A percentile compares a stretch with the other conserved stretches of the same genome.
Conservation (phyloP, 2,329 filamentous ascomycete species). For the Fusarium burgessii region DNA sequence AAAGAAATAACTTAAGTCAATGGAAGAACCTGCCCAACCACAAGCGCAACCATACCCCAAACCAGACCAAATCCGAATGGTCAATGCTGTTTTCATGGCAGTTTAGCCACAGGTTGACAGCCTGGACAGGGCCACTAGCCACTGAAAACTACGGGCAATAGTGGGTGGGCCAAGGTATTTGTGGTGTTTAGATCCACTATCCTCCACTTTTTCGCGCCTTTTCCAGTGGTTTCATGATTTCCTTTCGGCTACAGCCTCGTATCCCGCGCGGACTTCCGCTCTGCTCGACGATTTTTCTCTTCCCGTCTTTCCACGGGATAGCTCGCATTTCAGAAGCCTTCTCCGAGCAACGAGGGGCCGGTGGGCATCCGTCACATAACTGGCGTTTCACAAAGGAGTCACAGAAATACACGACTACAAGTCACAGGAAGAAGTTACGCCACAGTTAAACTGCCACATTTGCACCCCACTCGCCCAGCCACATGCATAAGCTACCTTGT, state of each 20-base stretch:
- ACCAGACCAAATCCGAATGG: conserved; percentile 37
- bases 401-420: conserved; percentile 27
- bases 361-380: conserved; percentile 26
- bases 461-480: neutral
- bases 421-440: conserved; percentile 23
- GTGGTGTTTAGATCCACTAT: conserved; percentile 35
- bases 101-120: conserved; percentile 38
- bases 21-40: conserved; percentile 28
- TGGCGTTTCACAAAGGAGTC: neutral
- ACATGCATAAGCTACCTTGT: neutral
- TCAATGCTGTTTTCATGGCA: conserved; percentile 37
- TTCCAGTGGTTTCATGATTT: conserved; percentile 33
- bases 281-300: conserved; percentile 11
- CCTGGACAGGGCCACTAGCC: conserved; percentile 36
- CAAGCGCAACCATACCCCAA: conserved; percentile 14
- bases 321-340: conserved; percentile 8
- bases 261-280: conserved; percentile 48
- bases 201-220: conserved; percentile 47
- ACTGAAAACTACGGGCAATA: conserved; percentile 39
- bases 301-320: neutral
- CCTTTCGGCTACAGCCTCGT: conserved; percentile 47
- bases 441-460: conserved; percentile 13
- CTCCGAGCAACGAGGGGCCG: conserved; percentile 39
- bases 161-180: conserved; percentile 22
- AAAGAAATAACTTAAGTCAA: conserved; percentile 26